Evolutionary conservation across 768 basidiomycete species (phyloP), one percentile per base, ranked within the genome.

Genomic region (Serendipita sp.): DNA sequence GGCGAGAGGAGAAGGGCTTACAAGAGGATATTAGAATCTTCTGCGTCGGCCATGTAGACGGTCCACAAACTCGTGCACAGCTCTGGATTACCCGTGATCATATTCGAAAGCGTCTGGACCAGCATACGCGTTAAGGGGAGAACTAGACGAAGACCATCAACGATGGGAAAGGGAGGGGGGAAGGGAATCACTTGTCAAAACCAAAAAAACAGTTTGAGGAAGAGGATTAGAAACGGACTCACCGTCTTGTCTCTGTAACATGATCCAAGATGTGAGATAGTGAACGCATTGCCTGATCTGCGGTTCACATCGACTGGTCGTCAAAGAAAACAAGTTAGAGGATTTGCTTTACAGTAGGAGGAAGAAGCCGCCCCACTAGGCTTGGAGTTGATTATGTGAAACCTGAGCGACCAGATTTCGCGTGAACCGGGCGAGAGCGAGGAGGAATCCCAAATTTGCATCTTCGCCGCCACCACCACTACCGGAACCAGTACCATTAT

Each of bases 361-460:
- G 23, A 23, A 34, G 18, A 75, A 18, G 29, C 27, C 16, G 15
- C 66, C 90, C 77, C 69, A 94, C 92, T 82, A 86, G 29, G 87
- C 85, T 65, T 74, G 76, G 44, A 72, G 69, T 71, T 96, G 93
- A 73, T 91, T 90, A n/a, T 72, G 71, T 5, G 82, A 78, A 15
- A 84, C 79, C 3, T 84, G 88, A 8, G 90, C 90, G 37, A 89
- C 83, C 8, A 93, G 73, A 71, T 96, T 94, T 65, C 93, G 80
- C 13, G 88, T 91, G 70, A 94, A 85, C 69, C 83, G 86, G 5
- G 84, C 86, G 23, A 91, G 29, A 8, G 48, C 29, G 48, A 50
- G 48, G n/a, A 50, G 29, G 29, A 31, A 18, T n/a, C n/a, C 18
- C n/a, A 6, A 8, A 31, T 50, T n/a, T n/a, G 18, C 48, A 5